Evolutionary conservation across 306 rosid species (phyloP).

Genomic region (Cucurbita maxima): DNA sequence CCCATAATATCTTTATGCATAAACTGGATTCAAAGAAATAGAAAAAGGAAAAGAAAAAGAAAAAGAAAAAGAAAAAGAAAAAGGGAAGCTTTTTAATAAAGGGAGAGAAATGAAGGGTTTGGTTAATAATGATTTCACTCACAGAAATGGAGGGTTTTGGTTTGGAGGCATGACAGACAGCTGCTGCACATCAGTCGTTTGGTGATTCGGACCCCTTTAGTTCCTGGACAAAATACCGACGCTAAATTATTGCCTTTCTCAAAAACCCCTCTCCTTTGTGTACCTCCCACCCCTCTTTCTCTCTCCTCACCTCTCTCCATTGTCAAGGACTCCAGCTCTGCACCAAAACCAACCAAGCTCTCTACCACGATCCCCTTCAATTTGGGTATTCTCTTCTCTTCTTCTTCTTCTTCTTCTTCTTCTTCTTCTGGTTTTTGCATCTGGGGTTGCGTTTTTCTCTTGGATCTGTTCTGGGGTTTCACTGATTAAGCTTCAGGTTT

Average conservation of each 20-base stretch:
- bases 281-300: neutral
- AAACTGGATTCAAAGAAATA: neutral
- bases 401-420: neutral
- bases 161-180: neutral
- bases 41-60: neutral
- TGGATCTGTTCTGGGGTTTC: neutral
- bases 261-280: neutral
- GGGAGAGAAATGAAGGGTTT: neutral
- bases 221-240: conserved; percentile 17
- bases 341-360: neutral
- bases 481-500: neutral
- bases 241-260: neutral
- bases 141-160: neutral
- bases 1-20: neutral
- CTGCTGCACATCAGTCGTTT: conserved; percentile 1
- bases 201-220: conserved; percentile 33
- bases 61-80: neutral
- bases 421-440: neutral
- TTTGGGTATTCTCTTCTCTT: neutral
- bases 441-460: neutral
- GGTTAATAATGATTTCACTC: neutral
- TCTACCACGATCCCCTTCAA: neutral
- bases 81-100: neutral
- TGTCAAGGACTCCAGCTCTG: neutral
- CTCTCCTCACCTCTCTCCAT: neutral